phyloP scores from a whole-genome alignment of 2,329 filamentous ascomycete genomes.

The Cladophialophora carrionii region DNA sequence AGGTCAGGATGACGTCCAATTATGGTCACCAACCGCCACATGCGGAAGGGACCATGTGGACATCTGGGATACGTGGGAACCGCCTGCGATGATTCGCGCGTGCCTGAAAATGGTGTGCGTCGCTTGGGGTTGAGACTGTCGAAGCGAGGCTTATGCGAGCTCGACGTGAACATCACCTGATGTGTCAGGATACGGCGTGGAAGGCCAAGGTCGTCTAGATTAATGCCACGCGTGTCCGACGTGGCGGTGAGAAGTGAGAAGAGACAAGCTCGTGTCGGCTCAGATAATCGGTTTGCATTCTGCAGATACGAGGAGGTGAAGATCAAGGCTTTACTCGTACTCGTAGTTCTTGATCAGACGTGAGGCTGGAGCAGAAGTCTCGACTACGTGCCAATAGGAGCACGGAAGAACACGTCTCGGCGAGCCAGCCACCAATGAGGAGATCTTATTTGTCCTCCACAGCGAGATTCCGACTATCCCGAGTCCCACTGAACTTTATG shows the following conservation, averaged over 20 bases:
- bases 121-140: not conserved
- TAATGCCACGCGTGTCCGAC: not conserved
- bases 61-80: not conserved
- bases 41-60: not conserved
- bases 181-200: slow-evolving; percentile 1
- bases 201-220: not conserved
- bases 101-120: slow-evolving; percentile 2
- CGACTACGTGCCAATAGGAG: not conserved
- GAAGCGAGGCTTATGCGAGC: slow-evolving; percentile 3
- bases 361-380: not conserved
- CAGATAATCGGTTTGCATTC: slow-evolving; percentile 2
- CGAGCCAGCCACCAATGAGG: not conserved
- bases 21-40: not conserved
- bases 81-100: not conserved
- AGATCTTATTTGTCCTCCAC: not conserved
- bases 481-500: not conserved
- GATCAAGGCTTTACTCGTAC: too few relatives aligned
- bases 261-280: slow-evolving; percentile 7
- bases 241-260: not conserved
- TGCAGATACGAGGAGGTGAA: not conserved
- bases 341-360: not conserved
- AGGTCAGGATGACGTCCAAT: not conserved
- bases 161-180: slow-evolving; percentile 7
- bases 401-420: not conserved
- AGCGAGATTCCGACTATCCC: not conserved